Evolutionary conservation across 176 grass and related monocot genomes (phyloP).

Genomic region (Carex littledalei): DNA sequence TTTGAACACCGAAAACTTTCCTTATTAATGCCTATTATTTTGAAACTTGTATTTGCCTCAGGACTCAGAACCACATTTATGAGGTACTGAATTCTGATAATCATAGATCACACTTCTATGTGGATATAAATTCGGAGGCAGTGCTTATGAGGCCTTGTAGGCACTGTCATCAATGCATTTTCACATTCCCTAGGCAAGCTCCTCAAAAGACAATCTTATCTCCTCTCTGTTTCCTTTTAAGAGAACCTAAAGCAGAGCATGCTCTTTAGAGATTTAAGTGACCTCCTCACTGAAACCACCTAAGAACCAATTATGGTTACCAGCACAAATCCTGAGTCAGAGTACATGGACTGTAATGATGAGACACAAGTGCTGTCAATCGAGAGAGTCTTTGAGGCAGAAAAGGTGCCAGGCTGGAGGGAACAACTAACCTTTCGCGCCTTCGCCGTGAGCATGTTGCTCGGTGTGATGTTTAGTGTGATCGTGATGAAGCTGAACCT

Average conservation of each 20-base stretch:
- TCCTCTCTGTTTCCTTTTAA: background rate
- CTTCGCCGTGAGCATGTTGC: conserved; percentile 28
- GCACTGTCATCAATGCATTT: conserved; percentile 14
- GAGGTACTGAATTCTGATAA: background rate
- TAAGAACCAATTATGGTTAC: conserved; percentile 4
- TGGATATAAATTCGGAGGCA: background rate
- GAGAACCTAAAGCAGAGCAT: background rate
- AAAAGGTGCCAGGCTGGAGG: conserved; percentile 30
- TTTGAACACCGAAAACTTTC: background rate
- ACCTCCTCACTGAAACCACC: background rate
- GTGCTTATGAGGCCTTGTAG: background rate
- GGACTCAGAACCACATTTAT: background rate
- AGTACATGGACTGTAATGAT: background rate
- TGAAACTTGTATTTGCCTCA: background rate
- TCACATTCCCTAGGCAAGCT: conserved; percentile 19
- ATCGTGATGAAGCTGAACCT: conserved; percentile 54
- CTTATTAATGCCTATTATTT: background rate
- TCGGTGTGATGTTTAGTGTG: conserved; percentile 37
- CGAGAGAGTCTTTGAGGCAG: conserved; percentile 29
- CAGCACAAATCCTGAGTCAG: background rate
- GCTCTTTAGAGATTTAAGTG: background rate
- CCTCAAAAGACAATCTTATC: conserved; percentile 4
- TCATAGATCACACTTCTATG: background rate
- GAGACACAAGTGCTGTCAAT: conserved; percentile 15
- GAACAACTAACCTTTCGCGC: conserved; percentile 37